Percentiles rank a stretch among this genome's conserved stretches.
phyloP scores from a whole-genome alignment of 2,329 filamentous ascomycete genomes.

The Neospermospora avenae region DNA sequence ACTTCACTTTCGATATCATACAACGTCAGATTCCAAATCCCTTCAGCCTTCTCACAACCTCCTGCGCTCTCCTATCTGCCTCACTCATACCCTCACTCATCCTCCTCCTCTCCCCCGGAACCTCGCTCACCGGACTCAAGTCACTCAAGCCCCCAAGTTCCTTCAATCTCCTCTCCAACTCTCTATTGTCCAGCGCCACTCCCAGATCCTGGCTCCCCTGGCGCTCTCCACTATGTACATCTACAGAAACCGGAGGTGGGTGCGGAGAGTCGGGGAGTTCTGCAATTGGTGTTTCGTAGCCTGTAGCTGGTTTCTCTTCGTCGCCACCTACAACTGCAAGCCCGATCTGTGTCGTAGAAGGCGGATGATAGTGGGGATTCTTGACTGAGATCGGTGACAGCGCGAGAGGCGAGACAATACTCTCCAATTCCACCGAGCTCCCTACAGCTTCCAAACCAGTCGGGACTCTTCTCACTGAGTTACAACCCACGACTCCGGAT shows the following conservation, averaged over 20 bases:
- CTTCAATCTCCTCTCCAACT: not conserved
- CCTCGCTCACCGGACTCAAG: not conserved
- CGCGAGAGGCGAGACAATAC: too few species aligned
- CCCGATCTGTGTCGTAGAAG: too few species aligned
- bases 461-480: not conserved
- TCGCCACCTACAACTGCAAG: too few species aligned
- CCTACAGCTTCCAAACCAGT: not conserved
- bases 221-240: not conserved
- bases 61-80: too few species aligned
- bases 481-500: not conserved
- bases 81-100: not conserved
- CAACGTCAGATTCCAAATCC: too few species aligned
- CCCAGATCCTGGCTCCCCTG: not conserved
- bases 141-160: not conserved
- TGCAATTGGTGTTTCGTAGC: not conserved
- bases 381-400: too few species aligned
- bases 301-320: not conserved
- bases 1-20: too few species aligned
- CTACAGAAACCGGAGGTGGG: not conserved
- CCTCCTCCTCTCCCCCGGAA: not conserved
- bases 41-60: too few species aligned
- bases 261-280: not conserved
- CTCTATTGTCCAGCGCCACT: not conserved
- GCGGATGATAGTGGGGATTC: too few species aligned
- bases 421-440: not conserved